Evolutionary conservation across 2,329 filamentous ascomycete species (phyloP).

Genomic region (Ceratocystis cacaofunesta): DNA sequence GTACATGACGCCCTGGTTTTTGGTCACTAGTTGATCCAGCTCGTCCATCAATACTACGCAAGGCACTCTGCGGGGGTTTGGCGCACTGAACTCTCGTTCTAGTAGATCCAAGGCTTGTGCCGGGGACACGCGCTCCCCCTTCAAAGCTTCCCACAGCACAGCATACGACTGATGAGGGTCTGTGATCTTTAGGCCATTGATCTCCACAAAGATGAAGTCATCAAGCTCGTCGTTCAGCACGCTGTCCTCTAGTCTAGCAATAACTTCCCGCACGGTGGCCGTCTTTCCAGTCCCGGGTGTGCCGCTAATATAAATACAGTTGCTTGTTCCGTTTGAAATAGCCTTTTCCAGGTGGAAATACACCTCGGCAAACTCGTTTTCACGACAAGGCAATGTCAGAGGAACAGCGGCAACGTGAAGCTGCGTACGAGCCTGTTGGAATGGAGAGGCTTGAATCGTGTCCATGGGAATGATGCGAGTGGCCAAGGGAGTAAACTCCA

Average conservation of each 20-base stretch:
- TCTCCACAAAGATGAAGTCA: conserved; percentile 97
- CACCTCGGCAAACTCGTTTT: conserved; percentile 79
- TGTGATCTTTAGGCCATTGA: conserved; percentile 99
- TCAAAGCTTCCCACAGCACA: conserved; percentile 87
- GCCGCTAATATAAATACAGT: conserved; percentile 98
- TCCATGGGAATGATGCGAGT: conserved; percentile 68
- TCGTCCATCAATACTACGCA: conserved; percentile 98
- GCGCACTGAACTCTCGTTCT: conserved; percentile 82
- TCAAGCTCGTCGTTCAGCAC: conserved; percentile 84
- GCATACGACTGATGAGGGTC: conserved; percentile 95
- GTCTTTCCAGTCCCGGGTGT: conserved; percentile 96
- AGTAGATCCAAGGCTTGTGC: conserved; percentile 81
- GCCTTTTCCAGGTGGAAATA: conserved; percentile 89
- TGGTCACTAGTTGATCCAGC: conserved; percentile 90
- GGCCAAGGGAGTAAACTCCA: conserved; percentile 91
- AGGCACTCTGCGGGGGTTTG: conserved; percentile 77
- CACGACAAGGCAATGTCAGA: conserved; percentile 74
- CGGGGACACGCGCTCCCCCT: conserved; percentile 82
- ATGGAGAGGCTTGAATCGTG: conserved; percentile 67
- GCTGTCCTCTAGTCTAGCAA: conserved; percentile 73
- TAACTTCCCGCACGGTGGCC: conserved; percentile 88
- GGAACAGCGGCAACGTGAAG: conserved; percentile 92
- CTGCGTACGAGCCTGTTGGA: conserved; percentile 74
- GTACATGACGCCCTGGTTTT: conserved; percentile 99
- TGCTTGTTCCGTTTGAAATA: conserved; percentile 81